Evolutionary conservation across 1,139 yeast species (phyloP).

Genomic region (Scheffersomyces parashehatae): DNA sequence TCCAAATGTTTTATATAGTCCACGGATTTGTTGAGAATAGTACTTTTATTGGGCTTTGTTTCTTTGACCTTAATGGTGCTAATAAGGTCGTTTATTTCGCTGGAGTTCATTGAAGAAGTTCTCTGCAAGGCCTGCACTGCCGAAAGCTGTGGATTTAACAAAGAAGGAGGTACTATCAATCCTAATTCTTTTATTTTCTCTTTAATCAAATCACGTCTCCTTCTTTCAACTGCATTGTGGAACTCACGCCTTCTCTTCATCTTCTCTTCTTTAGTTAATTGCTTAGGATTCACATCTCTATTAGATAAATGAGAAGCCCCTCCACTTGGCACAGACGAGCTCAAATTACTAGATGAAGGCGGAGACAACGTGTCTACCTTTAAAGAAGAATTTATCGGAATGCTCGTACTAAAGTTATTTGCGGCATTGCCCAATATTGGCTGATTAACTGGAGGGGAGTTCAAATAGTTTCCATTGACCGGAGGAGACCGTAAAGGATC

Average conservation of each 20-base stretch:
- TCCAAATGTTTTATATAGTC: slow-evolving; percentile 62
- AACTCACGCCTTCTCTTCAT: slow-evolving; percentile 69
- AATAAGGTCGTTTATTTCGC: slow-evolving; percentile 40
- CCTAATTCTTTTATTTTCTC: slow-evolving; percentile 76
- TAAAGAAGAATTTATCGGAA: slow-evolving; percentile 25
- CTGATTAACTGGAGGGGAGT: slow-evolving; percentile 34
- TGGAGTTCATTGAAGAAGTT: slow-evolving; percentile 30
- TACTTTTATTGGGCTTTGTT: slow-evolving; percentile 70
- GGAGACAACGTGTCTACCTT: slow-evolving; percentile 24
- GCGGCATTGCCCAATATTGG: slow-evolving; percentile 8
- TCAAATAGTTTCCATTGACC: slow-evolving; percentile 29
- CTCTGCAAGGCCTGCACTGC: slow-evolving; percentile 51
- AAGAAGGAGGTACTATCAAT: slow-evolving; percentile 66
- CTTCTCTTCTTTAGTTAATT: slow-evolving; percentile 67
- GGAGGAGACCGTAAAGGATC: slow-evolving; percentile 35
- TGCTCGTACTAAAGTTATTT: slow-evolving; percentile 31
- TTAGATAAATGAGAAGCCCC: slow-evolving; percentile 3
- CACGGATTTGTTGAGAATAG: slow-evolving; percentile 66
- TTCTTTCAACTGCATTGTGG: slow-evolving; percentile 80
- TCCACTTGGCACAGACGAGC: slow-evolving; percentile 30
- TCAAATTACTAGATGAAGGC: slow-evolving; percentile 20
- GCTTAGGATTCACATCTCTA: slow-evolving; percentile 30
- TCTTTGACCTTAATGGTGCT: slow-evolving; percentile 54
- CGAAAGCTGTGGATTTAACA: slow-evolving; percentile 51
- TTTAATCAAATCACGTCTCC: slow-evolving; percentile 76